Conservation (phyloP, 176 grass and related monocot species). For the Raddia distichophylla region DNA sequence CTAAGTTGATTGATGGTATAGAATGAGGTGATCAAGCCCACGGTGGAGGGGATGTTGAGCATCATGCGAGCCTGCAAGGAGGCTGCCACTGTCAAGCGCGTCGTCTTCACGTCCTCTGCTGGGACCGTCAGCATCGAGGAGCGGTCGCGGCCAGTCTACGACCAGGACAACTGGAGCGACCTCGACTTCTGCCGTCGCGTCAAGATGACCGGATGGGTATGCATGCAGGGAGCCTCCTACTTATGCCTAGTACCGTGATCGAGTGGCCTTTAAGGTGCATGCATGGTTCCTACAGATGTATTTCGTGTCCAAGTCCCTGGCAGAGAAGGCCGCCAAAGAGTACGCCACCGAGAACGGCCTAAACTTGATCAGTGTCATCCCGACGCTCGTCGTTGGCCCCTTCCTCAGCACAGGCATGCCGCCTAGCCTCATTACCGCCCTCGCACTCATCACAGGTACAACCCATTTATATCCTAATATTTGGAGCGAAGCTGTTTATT, state of each 20-base stretch:
- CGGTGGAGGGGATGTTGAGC: constrained; percentile 75
- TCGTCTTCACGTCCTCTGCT: constrained; percentile 91
- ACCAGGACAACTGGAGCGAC: constrained; percentile 81
- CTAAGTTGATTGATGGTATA: constrained; percentile 11
- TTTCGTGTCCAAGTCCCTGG: constrained; percentile 81
- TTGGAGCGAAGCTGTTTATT: too few relatives aligned
- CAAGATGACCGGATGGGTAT: constrained; percentile 98
- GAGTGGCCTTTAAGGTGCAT: neutral
- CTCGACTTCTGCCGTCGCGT: constrained; percentile 75
- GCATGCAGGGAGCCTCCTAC: too few relatives aligned
- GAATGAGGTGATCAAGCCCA: constrained; percentile 95
- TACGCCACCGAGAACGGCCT: constrained; percentile 66
- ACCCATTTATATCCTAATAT: too few relatives aligned
- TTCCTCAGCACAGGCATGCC: constrained; percentile 81
- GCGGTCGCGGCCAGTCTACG: constrained; percentile 51
- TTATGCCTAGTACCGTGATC: neutral
- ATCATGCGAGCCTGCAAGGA: constrained; percentile 90
- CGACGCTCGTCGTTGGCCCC: constrained; percentile 82
- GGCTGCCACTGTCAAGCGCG: constrained; percentile 72
- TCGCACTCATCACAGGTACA: constrained; percentile 70
- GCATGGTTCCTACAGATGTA: constrained; percentile 64
- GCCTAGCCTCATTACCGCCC: constrained; percentile 78
- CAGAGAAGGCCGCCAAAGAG: constrained; percentile 79
- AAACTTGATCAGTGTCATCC: constrained; percentile 82
- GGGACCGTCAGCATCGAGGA: constrained; percentile 76